A percentile compares a stretch with the other conserved stretches of the same genome.
These are phyloP conservation scores for Aquilaria agallochum DNA, from an alignment of 441 rosid species.

Conservation along the genomic window DNA sequence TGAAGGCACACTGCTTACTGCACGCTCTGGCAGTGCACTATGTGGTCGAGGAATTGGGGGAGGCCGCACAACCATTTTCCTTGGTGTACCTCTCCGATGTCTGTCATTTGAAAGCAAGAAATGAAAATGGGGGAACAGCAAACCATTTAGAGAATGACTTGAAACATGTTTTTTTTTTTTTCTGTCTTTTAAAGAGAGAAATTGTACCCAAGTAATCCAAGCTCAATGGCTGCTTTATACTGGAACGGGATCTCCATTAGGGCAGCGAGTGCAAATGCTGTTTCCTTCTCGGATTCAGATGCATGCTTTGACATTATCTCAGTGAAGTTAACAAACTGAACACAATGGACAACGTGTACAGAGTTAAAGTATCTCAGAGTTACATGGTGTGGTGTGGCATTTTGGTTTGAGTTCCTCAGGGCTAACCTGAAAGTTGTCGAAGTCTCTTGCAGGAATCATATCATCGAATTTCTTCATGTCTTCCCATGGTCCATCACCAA, in stretches of 20 bases:
- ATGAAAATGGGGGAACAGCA: conserved; percentile 1
- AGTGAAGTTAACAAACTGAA: conserved; percentile 86
- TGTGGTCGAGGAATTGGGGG: conserved; percentile 49
- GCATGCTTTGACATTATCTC: conserved; percentile 47
- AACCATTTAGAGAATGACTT: neutral
- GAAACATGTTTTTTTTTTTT: neutral
- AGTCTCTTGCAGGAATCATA: conserved; percentile 66
- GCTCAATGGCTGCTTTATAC: conserved; percentile 58
- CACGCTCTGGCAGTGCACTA: conserved; percentile 12
- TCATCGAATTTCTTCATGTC: conserved; percentile 85
- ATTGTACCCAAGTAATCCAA: conserved; percentile 54
- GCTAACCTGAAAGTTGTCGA: conserved; percentile 82
- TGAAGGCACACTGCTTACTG: conserved; percentile 10
- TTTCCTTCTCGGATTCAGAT: conserved; percentile 46
- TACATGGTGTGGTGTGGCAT: neutral
- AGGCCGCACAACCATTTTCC: conserved; percentile 55
- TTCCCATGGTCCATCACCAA: conserved; percentile 96
- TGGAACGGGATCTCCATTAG: conserved; percentile 90
- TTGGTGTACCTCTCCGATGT: conserved; percentile 38
- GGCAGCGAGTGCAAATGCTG: conserved; percentile 87
- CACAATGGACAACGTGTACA: conserved; percentile 1
- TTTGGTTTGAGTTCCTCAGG: neutral
- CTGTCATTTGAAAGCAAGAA: conserved; percentile 22
- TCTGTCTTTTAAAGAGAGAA: neutral
- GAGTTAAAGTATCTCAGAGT: neutral